Evolutionary conservation across 2,329 filamentous ascomycete species (phyloP), one percentile per base, ranked within the genome.

Genomic region (Colletotrichum sp.): DNA sequence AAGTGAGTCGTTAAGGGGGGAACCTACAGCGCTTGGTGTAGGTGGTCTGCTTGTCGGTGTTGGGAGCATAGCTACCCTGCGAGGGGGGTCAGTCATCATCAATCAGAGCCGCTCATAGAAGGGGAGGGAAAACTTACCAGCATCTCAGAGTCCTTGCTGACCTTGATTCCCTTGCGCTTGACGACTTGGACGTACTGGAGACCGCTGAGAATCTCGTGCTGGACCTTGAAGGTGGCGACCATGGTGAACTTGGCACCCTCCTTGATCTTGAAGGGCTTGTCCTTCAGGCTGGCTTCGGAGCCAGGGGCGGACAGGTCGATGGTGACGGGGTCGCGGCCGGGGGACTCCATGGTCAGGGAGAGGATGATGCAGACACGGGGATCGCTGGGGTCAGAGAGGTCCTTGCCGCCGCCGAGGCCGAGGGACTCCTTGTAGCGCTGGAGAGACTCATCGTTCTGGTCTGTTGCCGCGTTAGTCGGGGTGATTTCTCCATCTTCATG

Each of bases 401-500:
- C 90, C 65, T 90, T 92, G 83, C 94, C 94, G 80, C 92, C 93
- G 78, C 93, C 92, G 77, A 99, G 93, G 80, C 97, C 97, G 77
- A 99, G 94, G 15, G 96, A 99, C 83, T 96, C 92, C 90, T 99
- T 99, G 94, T 98, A 99, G 82, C 96, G 94, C 88, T 98, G 95
- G 82, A 99, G 93, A 77, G 96, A 97, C 87, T 99, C 96, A 85
- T 99, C 97, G 82, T 95, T 88, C 80, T 90, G 89, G 82, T 93
- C 90, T 93, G 82, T 72, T 75, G 36, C 8, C 34, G 13, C 16
- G 49, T 62, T 72, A 76, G 39, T 65, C 44, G 39, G 55, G 16
- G 39, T 79, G 82, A 27, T 5, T 16, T 71, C 34, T 12, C 64
- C 55, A 19, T 49, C 22, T 57, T 59, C 22, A 34, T 22, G 30